Evolutionary conservation across 768 basidiomycete genomes (phyloP).

Genomic region (Tephrocybe sp.): DNA sequence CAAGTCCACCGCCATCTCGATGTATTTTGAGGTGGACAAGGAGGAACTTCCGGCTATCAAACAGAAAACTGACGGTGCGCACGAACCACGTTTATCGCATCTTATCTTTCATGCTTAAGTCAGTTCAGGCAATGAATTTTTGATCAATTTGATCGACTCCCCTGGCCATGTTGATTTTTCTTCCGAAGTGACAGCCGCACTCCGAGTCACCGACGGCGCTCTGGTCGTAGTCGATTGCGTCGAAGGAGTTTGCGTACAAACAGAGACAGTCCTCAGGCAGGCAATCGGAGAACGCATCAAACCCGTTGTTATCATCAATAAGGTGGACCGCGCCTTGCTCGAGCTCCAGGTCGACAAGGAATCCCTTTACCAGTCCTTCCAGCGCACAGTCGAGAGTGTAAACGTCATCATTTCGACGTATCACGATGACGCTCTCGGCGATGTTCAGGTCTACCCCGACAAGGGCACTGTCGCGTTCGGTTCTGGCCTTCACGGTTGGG

Average conservation of each 20-base stretch:
- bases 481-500: conserved; percentile 99
- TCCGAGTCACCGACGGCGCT: conserved; percentile 99
- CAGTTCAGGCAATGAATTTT: conserved; percentile 85
- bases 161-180: conserved; percentile 99
- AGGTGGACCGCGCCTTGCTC: conserved; percentile 98
- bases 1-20: conserved; percentile 99
- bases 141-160: conserved; percentile 90
- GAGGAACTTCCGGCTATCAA: conserved; percentile 84
- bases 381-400: conserved; percentile 94
- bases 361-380: conserved; percentile 96
- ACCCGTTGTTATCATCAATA: conserved; percentile 99
- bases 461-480: conserved; percentile 98
- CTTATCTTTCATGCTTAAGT: conserved; percentile 1
- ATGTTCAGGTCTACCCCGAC: conserved; percentile 99
- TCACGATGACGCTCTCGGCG: conserved; percentile 90
- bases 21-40: conserved; percentile 97
- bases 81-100: conserved; percentile 1
- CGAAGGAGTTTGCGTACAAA: conserved; percentile 99
- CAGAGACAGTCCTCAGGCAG: conserved; percentile 98
- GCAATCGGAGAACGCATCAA: conserved; percentile 98
- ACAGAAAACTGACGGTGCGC: conserved; percentile 90
- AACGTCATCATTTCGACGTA: conserved; percentile 99
- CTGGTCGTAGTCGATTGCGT: conserved; percentile 99
- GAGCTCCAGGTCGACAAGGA: conserved; percentile 98
- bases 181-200: conserved; percentile 98